Evolutionary conservation across 2,329 filamentous ascomycete genomes (phyloP).

Genomic region (Apiospora pterosperma): DNA sequence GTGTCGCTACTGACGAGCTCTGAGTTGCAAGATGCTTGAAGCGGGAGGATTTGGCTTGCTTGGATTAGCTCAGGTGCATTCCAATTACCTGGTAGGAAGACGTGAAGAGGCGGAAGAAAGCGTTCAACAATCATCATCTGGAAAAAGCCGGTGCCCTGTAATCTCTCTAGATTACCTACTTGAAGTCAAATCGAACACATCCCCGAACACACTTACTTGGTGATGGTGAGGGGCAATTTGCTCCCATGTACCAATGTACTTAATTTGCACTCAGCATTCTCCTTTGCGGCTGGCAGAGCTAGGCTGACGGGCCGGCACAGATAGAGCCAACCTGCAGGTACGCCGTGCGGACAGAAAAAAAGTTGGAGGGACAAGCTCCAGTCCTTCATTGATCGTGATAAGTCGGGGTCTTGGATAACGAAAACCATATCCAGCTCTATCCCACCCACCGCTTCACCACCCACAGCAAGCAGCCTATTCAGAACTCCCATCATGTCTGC

Average conservation of each 20-base stretch:
- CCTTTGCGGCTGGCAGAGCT: not conserved
- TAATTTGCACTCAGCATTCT: not conserved
- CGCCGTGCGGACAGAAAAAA: not conserved
- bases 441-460: slow-evolving; percentile 2
- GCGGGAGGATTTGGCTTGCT: not conserved
- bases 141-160: too few relatives aligned
- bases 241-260: not conserved
- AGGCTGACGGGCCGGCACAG: not conserved
- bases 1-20: not conserved
- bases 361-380: slow-evolving; percentile 2
- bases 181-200: too few relatives aligned
- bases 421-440: not conserved
- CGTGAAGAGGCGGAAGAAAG: not conserved
- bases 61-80: too few relatives aligned
- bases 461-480: not conserved
- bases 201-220: not conserved
- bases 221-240: not conserved
- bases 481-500: slow-evolving; percentile 70
- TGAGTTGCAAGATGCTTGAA: not conserved
- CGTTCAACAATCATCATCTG: too few relatives aligned
- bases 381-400: not conserved
- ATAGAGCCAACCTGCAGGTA: not conserved
- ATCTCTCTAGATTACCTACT: not conserved
- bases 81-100: not conserved
- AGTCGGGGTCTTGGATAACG: slow-evolving; percentile 1